phyloP scores from a whole-genome alignment of 768 basidiomycete species.

The Lentinula aciculospora region DNA sequence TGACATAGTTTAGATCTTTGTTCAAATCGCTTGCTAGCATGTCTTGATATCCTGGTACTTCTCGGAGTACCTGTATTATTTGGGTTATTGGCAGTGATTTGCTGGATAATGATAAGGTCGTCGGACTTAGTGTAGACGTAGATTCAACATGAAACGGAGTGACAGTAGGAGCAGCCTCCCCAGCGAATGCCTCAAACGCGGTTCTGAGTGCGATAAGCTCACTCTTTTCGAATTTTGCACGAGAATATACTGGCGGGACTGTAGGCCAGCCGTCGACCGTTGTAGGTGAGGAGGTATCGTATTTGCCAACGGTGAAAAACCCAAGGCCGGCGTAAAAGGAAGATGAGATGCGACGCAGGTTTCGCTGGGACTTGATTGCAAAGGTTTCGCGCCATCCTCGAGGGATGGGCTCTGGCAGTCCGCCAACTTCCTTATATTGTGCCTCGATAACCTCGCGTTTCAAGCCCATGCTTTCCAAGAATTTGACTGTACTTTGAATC shows the following conservation, averaged over 20 bases:
- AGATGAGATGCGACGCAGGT: not conserved
- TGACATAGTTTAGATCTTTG: slow-evolving; percentile 69
- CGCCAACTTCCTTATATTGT: not conserved
- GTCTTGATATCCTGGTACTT: slow-evolving; percentile 46
- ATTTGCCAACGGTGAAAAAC: not conserved
- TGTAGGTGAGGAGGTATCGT: not conserved
- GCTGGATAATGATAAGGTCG: not conserved
- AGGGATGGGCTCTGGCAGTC: slow-evolving; percentile 2
- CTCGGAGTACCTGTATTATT: slow-evolving; percentile 36
- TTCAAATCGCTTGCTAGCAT: slow-evolving; percentile 53
- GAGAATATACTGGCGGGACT: slow-evolving; percentile 20
- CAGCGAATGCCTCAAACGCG: slow-evolving; percentile 31
- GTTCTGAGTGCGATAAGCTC: slow-evolving; percentile 34
- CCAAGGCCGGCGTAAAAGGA: not conserved
- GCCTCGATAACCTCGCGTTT: slow-evolving; percentile 43
- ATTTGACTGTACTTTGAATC: slow-evolving; percentile 50
- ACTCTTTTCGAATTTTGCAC: slow-evolving; percentile 39
- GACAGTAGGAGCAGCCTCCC: not conserved
- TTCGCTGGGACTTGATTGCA: not conserved
- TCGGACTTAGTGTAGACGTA: not conserved
- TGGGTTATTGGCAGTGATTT: slow-evolving; percentile 29
- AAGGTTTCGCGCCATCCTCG: slow-evolving; percentile 1
- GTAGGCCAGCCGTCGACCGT: not conserved
- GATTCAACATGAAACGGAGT: not conserved
- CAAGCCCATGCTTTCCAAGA: slow-evolving; percentile 85